Conservation (phyloP, 768 basidiomycete genomes). For the Dendrothele bispora region DNA sequence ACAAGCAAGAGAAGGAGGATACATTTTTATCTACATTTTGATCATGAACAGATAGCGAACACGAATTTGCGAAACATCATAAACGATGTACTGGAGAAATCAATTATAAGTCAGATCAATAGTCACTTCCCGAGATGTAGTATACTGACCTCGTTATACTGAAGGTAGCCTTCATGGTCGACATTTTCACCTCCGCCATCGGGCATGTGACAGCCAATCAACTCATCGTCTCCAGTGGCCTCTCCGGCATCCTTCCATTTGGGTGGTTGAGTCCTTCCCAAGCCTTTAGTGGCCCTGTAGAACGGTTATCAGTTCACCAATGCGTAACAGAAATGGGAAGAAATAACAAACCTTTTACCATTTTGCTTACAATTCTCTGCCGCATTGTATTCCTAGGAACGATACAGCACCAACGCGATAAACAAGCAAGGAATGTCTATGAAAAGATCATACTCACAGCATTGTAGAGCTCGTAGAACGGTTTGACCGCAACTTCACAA, state of each 20-base stretch:
- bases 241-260: conserved; percentile 62
- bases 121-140: no score
- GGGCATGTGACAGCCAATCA: conserved; percentile 61
- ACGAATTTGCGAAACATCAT: conserved; percentile 56
- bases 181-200: conserved; percentile 44
- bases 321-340: neutral
- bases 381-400: conserved; percentile 47
- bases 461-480: conserved; percentile 46
- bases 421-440: neutral
- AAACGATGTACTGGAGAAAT: conserved; percentile 56
- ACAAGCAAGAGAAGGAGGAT: neutral
- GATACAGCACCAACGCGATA: no score
- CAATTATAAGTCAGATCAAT: no score
- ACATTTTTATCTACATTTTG: conserved; percentile 32
- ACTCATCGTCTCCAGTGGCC: conserved; percentile 45
- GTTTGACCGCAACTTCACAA: conserved; percentile 60
- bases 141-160: conserved; percentile 56
- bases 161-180: conserved; percentile 29
- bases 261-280: conserved; percentile 50
- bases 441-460: conserved; percentile 26
- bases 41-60: conserved; percentile 60
- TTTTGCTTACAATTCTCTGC: conserved; percentile 43
- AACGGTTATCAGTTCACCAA: neutral
- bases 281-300: conserved; percentile 51
- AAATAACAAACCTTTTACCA: conserved; percentile 32